These are phyloP conservation scores for Vitis hybrid DNA, from an alignment of 177 flowering plant species.

Conservation along the genomic window DNA sequence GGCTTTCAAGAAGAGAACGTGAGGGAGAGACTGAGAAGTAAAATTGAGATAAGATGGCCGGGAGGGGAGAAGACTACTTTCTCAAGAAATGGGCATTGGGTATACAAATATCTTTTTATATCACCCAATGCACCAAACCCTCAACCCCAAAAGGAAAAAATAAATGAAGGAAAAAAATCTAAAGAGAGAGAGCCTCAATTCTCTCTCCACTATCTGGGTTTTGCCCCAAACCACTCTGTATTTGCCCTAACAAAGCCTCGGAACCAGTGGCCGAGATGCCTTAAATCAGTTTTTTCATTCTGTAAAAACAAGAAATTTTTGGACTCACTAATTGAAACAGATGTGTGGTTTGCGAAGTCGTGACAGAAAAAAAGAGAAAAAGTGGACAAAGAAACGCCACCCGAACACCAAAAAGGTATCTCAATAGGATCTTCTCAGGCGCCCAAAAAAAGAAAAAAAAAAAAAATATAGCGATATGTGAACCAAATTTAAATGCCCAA, in stretches of 20 bases:
- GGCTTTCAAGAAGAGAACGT: constrained; percentile 23
- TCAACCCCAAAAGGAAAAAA: too few relatives aligned
- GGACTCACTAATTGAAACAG: too few relatives aligned
- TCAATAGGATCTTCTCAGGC: constrained; percentile 5
- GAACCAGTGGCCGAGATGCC: too few relatives aligned
- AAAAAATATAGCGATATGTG: not conserved
- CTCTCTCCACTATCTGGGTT: too few relatives aligned
- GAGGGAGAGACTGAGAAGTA: constrained; percentile 8
- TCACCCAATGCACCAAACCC: not conserved
- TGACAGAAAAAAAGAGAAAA: not conserved
- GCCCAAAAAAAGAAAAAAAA: not conserved
- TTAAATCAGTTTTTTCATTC: too few relatives aligned
- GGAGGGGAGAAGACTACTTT: constrained; percentile 7
- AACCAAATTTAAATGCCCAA: not conserved
- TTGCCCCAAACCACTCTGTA: too few relatives aligned
- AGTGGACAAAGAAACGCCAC: not conserved
- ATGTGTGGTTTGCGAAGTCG: too few relatives aligned
- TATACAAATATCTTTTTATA: constrained; percentile 6
- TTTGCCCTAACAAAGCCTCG: too few relatives aligned
- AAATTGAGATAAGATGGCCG: constrained; percentile 29
- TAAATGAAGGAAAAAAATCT: too few relatives aligned
- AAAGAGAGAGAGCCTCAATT: too few relatives aligned
- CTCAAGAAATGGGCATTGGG: not conserved
- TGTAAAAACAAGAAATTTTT: too few relatives aligned
- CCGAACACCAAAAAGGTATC: not conserved